Conservation (phyloP, 2,329 filamentous ascomycete species). For the Ophiostoma sp. region DNA sequence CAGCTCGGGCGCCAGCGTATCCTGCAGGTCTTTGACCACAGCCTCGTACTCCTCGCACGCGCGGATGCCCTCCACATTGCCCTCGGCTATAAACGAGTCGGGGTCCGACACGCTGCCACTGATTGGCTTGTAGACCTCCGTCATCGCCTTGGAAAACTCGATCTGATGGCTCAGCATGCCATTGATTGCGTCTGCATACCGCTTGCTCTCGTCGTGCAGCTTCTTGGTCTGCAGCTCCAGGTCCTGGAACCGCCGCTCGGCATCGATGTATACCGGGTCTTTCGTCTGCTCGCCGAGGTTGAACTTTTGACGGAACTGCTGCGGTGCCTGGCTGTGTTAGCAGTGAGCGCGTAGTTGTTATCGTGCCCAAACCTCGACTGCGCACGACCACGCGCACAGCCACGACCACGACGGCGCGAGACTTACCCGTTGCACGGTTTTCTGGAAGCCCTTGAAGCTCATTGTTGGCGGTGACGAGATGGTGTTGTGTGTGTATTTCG, state of each 20-base stretch:
- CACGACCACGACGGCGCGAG: neutral
- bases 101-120: slow-evolving; percentile 94
- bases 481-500: neutral
- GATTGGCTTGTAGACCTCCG: slow-evolving; percentile 96
- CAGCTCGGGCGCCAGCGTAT: slow-evolving; percentile 80
- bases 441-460: slow-evolving; percentile 96
- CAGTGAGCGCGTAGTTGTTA: slow-evolving; percentile 22
- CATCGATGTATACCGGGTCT: slow-evolving; percentile 89
- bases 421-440: slow-evolving; percentile 77
- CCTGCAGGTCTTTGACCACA: slow-evolving; percentile 84
- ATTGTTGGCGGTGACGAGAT: slow-evolving; percentile 43
- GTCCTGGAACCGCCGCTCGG: slow-evolving; percentile 88
- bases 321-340: slow-evolving; percentile 60
- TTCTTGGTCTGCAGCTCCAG: slow-evolving; percentile 94
- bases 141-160: slow-evolving; percentile 93
- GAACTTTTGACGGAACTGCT: slow-evolving; percentile 85
- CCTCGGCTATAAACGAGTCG: slow-evolving; percentile 71
- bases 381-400: too few species aligned
- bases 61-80: slow-evolving; percentile 85
- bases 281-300: slow-evolving; percentile 95
- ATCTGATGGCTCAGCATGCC: slow-evolving; percentile 97
- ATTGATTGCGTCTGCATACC: slow-evolving; percentile 97
- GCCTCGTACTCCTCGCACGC: slow-evolving; percentile 95
- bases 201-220: slow-evolving; percentile 92
- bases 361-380: neutral